These are phyloP conservation scores for Trypanosoma congolense DNA, from an alignment of 208 protist genomes.

Conservation along the genomic window DNA sequence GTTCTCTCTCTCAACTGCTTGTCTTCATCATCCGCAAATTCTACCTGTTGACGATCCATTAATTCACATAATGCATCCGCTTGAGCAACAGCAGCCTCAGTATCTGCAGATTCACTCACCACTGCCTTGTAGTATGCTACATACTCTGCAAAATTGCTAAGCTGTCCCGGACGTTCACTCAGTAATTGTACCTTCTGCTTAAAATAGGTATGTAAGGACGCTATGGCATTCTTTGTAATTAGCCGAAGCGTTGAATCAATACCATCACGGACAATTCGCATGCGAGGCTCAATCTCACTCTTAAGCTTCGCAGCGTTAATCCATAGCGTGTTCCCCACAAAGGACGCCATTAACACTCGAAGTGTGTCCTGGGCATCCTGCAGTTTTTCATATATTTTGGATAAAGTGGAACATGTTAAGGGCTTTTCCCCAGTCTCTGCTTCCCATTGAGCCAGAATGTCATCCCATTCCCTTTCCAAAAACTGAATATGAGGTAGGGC, in stretches of 20 bases:
- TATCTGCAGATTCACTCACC: constrained; percentile 32
- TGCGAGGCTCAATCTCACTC: constrained; percentile 82
- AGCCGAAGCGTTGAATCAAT: constrained; percentile 72
- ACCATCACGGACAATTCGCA: constrained; percentile 67
- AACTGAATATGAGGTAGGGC: constrained; percentile 86
- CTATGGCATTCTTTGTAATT: constrained; percentile 53
- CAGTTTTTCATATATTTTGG: constrained; percentile 71
- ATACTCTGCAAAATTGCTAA: constrained; percentile 85
- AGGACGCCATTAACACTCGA: constrained; percentile 82
- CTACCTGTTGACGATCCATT: constrained; percentile 87
- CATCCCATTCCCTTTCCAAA: constrained; percentile 73
- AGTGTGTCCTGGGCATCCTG: constrained; percentile 80
- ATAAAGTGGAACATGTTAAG: constrained; percentile 48
- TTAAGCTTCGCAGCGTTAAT: constrained; percentile 89
- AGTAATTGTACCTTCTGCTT: constrained; percentile 83
- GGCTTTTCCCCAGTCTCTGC: constrained; percentile 48
- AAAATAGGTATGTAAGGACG: constrained; percentile 79
- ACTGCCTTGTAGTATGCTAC: constrained; percentile 84
- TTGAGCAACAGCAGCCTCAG: constrained; percentile 65
- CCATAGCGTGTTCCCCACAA: constrained; percentile 85
- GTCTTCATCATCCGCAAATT: constrained; percentile 86
- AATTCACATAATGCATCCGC: constrained; percentile 85
- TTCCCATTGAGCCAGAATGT: constrained; percentile 73
- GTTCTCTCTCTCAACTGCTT: constrained; percentile 86
- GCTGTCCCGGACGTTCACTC: constrained; percentile 58